Percentiles rank a stretch among this genome's conserved stretches.
Evolutionary conservation across 768 basidiomycete genomes (phyloP).

Genomic region (Mycena kentingensis): DNA sequence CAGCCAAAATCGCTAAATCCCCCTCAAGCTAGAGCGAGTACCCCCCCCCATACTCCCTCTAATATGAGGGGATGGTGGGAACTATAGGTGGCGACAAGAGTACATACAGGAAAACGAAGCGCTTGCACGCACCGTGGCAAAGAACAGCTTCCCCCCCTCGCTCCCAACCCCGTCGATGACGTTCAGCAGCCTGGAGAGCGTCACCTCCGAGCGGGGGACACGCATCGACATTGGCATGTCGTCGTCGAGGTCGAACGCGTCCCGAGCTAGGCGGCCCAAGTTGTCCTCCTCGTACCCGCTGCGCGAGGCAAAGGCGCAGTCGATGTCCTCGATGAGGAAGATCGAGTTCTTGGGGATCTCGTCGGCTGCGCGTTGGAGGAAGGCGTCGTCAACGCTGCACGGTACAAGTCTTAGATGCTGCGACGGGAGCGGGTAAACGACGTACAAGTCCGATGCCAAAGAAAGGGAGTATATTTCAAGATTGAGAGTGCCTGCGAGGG

Average conservation of each 20-base stretch:
- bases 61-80: too few relatives aligned
- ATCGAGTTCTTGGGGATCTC: conserved; percentile 33
- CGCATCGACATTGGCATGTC: conserved; percentile 4
- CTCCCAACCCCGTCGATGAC: conserved; percentile 62
- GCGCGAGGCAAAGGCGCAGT: conserved; percentile 43
- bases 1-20: too few relatives aligned
- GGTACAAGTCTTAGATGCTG: background rate
- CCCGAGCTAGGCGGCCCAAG: background rate
- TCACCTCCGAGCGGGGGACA: conserved; percentile 38
- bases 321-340: conserved; percentile 41
- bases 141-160: conserved; percentile 63
- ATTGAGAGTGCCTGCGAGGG: conserved; percentile 63
- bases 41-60: too few relatives aligned
- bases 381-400: conserved; percentile 32
- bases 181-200: conserved; percentile 58
- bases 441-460: conserved; percentile 48
- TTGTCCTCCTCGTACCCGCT: conserved; percentile 39
- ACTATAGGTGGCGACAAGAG: background rate
- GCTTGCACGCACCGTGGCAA: conserved; percentile 49
- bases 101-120: background rate
- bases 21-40: too few relatives aligned
- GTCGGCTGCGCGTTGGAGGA: conserved; percentile 29
- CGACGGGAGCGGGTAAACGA: conserved; percentile 3
- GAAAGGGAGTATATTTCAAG: conserved; percentile 81
- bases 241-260: conserved; percentile 3